Conservation (phyloP, 305 asterid genomes). For the Fraxinus sp. region DNA sequence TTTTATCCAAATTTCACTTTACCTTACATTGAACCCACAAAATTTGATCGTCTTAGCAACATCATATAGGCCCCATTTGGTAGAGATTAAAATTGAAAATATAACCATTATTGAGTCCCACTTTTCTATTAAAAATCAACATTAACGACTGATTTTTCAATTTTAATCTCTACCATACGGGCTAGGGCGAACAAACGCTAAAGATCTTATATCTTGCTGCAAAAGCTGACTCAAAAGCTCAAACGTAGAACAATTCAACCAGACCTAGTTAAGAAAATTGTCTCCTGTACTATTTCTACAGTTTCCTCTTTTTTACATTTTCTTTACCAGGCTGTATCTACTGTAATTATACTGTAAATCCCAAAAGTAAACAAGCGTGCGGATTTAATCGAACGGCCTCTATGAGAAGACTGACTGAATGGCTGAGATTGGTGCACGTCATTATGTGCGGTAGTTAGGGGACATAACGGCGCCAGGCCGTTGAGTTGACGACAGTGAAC, state of each 20-base stretch:
- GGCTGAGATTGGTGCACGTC: constrained; percentile 20
- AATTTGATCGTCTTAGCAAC: background rate
- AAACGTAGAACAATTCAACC: background rate
- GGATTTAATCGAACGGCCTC: constrained; percentile 29
- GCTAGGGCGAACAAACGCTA: background rate
- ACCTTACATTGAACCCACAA: background rate
- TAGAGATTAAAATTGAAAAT: too few relatives aligned
- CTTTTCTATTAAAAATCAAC: too few relatives aligned
- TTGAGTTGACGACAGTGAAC: constrained; percentile 32
- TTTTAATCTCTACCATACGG: too few relatives aligned
- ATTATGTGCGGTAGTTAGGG: constrained; percentile 27
- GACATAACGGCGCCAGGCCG: constrained; percentile 34
- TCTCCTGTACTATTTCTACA: constrained; percentile 32
- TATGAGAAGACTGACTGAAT: background rate
- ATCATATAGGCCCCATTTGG: background rate
- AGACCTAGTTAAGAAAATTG: background rate
- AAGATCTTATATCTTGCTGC: background rate
- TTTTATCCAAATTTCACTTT: background rate
- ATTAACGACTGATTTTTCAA: too few relatives aligned
- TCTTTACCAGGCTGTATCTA: constrained; percentile 43
- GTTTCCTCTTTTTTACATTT: constrained; percentile 17
- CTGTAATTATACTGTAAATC: constrained; percentile 35
- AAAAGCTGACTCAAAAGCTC: background rate
- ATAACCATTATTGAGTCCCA: too few relatives aligned
- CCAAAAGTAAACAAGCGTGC: constrained; percentile 7